A percentile compares a stretch with the other conserved stretches of the same genome.
These are phyloP conservation scores for Coprinellus micaceus DNA, from an alignment of 768 basidiomycete species.

Conservation along the genomic window DNA sequence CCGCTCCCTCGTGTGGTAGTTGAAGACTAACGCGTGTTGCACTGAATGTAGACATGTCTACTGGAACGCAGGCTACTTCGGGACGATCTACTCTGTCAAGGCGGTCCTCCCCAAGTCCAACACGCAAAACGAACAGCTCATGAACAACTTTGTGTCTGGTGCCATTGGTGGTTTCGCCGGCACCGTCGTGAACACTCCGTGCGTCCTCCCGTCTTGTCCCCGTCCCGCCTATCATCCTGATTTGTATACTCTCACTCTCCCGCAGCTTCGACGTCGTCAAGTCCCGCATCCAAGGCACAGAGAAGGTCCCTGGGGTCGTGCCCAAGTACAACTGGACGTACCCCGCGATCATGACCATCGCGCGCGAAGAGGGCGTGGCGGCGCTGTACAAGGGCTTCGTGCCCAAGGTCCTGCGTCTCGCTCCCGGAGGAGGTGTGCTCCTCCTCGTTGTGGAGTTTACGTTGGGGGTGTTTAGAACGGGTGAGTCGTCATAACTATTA, in stretches of 20 bases:
- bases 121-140: constrained; percentile 58
- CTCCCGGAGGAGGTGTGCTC: constrained; percentile 92
- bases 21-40: too few relatives aligned
- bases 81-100: constrained; percentile 84
- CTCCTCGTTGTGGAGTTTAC: constrained; percentile 92
- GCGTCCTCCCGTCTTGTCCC: constrained; percentile 21
- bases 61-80: constrained; percentile 98
- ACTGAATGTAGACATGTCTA: constrained; percentile 71
- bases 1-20: neutral
- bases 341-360: constrained; percentile 77
- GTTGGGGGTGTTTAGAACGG: constrained; percentile 68
- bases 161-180: constrained; percentile 86
- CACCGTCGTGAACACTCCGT: constrained; percentile 91
- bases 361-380: constrained; percentile 79
- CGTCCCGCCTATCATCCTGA: neutral
- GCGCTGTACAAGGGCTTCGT: constrained; percentile 95
- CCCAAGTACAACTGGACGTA: constrained; percentile 96
- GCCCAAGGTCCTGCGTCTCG: constrained; percentile 92
- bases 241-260: constrained; percentile 6
- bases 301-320: constrained; percentile 59
- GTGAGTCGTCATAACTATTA: constrained; percentile 31
- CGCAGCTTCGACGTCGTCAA: constrained; percentile 63
- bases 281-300: constrained; percentile 85
- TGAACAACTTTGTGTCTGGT: constrained; percentile 94
- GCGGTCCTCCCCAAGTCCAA: constrained; percentile 78